A percentile compares a stretch with the other conserved stretches of the same genome.
Conservation (phyloP, 192 early-diverging fungal genomes). For the Chytriomyces sp. region DNA sequence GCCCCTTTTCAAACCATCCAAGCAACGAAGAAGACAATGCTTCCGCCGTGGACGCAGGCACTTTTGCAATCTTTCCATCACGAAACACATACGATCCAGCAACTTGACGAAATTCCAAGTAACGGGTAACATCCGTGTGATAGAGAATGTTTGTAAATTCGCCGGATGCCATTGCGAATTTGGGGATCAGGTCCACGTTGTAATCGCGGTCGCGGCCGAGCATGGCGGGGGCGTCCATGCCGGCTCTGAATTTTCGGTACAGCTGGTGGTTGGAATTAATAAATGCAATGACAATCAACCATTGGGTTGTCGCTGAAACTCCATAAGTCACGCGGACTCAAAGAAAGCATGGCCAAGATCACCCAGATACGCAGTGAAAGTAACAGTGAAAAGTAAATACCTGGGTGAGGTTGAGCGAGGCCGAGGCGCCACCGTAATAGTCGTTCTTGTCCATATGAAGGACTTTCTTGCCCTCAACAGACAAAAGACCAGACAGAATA, state of each 20-base stretch:
- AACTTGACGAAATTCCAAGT: constrained; percentile 97
- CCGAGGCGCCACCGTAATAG: constrained; percentile 96
- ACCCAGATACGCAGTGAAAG: neutral
- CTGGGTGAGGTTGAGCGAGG: constrained; percentile 95
- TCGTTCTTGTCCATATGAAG: constrained; percentile 79
- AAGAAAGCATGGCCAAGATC: neutral
- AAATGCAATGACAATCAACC: neutral
- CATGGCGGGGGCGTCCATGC: constrained; percentile 51
- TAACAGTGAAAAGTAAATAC: constrained; percentile 42
- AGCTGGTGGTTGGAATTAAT: constrained; percentile 63
- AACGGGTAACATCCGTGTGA: constrained; percentile 97
- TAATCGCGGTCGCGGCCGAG: constrained; percentile 81
- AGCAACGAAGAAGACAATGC: constrained; percentile 84
- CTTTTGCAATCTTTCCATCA: constrained; percentile 91
- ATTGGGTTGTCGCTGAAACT: neutral
- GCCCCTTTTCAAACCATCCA: constrained; percentile 93
- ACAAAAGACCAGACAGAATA: constrained; percentile 67
- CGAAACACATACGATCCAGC: constrained; percentile 91
- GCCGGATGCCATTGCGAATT: constrained; percentile 99
- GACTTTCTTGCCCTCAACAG: constrained; percentile 71
- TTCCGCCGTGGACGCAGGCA: constrained; percentile 89
- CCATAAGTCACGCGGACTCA: neutral
- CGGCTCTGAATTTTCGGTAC: constrained; percentile 60
- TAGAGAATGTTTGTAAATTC: constrained; percentile 96
- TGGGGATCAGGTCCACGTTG: constrained; percentile 98